Evolutionary conservation across 2,329 filamentous ascomycete species (phyloP), one percentile per base, ranked within the genome.

Genomic region (Aquanectria penicillioides): DNA sequence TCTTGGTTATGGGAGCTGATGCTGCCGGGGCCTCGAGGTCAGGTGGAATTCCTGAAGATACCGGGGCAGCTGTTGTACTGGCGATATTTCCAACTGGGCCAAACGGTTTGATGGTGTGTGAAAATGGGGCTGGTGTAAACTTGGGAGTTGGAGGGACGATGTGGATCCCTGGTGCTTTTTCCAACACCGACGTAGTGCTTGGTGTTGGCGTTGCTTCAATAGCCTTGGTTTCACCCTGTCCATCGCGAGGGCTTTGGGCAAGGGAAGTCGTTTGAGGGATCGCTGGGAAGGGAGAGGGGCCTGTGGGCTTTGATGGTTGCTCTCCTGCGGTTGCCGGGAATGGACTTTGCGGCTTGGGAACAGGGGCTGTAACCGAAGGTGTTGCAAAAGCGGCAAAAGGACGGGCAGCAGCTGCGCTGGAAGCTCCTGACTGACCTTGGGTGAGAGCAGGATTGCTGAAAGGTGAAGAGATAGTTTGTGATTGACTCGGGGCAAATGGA

Each of bases 401-500:
- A 8, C 52, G 69, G 3, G 56, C 33, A 3, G 48, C 10, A 22
- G 50, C 36, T 6, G 43, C 47, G 41, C 56, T 51, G 17, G 37
- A 29, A 22, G 59, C n/a, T 22, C 52, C 37, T 17, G 15, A 7
- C 37, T 54, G 48, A 25, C 47, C 47, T 13, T 49, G 34, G 36
- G 36, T 33, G 25, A 53, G 43, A 36, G 46, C 25, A 51, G 66
- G 33, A 18, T 43, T 15, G 18, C 37, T 46, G 15, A 57, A 23
- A 34, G 46, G 15, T 6, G 62, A 61, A 13, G 61, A 40, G 11
- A 44, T 11, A 25, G 29, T 33, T 38, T 58, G 40, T 12, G 54
- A 44, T 15, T 37, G 46, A 6, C 46, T 23, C 3, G 63, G 17
- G 17, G 65, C 65, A 48, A 70, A 71, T 34, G 64, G 69, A 12